These are phyloP conservation scores for Recurvomyces mirabilis DNA, from an alignment of 495 filamentous ascomycete species.

Conservation along the genomic window DNA sequence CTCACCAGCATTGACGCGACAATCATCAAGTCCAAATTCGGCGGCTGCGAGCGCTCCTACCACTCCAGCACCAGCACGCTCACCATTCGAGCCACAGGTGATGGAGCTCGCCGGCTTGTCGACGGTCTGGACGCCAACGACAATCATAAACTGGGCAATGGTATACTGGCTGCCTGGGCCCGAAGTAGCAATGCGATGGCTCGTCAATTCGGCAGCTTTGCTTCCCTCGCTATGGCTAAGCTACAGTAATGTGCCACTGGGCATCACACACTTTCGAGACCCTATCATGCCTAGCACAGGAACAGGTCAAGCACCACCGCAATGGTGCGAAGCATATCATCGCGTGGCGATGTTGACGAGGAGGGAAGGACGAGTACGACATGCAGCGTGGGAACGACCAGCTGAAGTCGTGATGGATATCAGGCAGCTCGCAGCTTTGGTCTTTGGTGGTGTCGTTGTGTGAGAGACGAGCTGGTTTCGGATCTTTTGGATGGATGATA, in stretches of 20 bases:
- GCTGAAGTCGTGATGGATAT: slow-evolving; percentile 29
- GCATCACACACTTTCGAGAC: slow-evolving; percentile 26
- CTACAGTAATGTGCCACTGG: slow-evolving; percentile 25
- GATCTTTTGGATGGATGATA: no score
- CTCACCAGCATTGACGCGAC: background rate
- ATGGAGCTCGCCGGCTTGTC: slow-evolving; percentile 1
- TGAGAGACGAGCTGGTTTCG: no score
- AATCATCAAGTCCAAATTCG: background rate
- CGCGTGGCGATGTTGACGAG: slow-evolving; percentile 26
- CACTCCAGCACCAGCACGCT: background rate
- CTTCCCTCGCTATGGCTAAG: slow-evolving; percentile 14
- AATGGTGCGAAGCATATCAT: slow-evolving; percentile 25
- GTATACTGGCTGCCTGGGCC: slow-evolving; percentile 33
- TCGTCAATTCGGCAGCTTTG: slow-evolving; percentile 14
- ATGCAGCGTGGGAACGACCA: slow-evolving; percentile 29
- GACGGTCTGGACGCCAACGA: slow-evolving; percentile 27
- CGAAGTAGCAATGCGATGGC: slow-evolving; percentile 29
- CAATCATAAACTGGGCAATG: slow-evolving; percentile 33
- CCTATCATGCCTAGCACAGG: slow-evolving; percentile 4
- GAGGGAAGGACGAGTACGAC: slow-evolving; percentile 23
- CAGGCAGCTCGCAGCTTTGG: slow-evolving; percentile 26
- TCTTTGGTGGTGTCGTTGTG: no score
- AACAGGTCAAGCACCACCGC: slow-evolving; percentile 13
- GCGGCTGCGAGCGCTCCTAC: no score
- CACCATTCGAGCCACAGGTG: slow-evolving; percentile 6